phyloP scores from a whole-genome alignment of 2,329 filamentous ascomycete genomes.

The Phyllosticta capitalensis region DNA sequence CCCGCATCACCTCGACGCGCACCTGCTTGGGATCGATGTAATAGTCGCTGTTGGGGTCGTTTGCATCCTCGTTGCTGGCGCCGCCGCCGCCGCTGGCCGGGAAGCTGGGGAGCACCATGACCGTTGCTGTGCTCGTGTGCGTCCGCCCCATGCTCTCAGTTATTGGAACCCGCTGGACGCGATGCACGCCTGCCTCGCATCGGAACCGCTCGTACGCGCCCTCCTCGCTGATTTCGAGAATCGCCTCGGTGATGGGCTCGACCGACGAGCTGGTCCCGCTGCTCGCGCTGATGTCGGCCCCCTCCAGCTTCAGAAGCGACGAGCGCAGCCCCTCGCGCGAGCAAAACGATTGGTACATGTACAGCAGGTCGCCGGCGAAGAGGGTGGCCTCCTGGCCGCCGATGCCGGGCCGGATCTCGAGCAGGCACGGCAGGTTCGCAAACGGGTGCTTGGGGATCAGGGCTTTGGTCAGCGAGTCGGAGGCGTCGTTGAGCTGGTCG shows the following conservation, averaged over 20 bases:
- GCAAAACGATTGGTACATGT: conserved; percentile 84
- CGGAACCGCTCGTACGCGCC: conserved; percentile 76
- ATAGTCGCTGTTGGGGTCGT: conserved; percentile 84
- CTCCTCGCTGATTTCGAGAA: conserved; percentile 68
- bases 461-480: conserved; percentile 59
- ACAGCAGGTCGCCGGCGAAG: conserved; percentile 77
- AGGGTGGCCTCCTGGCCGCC: conserved; percentile 86
- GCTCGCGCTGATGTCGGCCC: conserved; percentile 50
- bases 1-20: conserved; percentile 77
- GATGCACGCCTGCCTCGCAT: conserved; percentile 86
- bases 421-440: conserved; percentile 75
- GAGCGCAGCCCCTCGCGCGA: conserved; percentile 55
- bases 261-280: conserved; percentile 49
- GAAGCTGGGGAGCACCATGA: conserved; percentile 85
- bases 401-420: conserved; percentile 86
- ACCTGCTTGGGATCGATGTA: conserved; percentile 82
- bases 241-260: conserved; percentile 69
- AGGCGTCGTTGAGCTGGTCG: conserved; percentile 52
- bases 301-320: conserved; percentile 71
- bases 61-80: conserved; percentile 47
- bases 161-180: conserved; percentile 84
- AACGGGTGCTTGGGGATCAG: conserved; percentile 86
- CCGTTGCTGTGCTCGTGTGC: conserved; percentile 85
- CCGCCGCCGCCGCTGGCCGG: conserved; percentile 45
- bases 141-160: conserved; percentile 87